phyloP scores from a whole-genome alignment of 305 asterid species.

The Fraxinus albicans region DNA sequence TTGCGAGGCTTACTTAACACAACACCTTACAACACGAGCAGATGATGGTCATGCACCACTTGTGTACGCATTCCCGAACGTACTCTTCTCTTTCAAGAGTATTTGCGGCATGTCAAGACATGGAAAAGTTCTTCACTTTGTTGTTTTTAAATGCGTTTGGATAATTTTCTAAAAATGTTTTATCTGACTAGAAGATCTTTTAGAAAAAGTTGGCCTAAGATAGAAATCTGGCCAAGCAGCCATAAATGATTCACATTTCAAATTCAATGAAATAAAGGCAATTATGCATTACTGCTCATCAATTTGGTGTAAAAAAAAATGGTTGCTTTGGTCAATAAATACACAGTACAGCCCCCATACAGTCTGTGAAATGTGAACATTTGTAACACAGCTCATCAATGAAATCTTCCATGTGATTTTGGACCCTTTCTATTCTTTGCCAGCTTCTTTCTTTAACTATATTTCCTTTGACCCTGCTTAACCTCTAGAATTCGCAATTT shows the following conservation, averaged over 20 bases:
- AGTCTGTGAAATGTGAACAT: slow-evolving; percentile 11
- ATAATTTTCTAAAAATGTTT: too few relatives aligned
- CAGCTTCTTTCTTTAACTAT: slow-evolving; percentile 30
- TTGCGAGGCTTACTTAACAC: background rate
- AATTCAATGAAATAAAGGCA: background rate
- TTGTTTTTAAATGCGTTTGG: too few relatives aligned
- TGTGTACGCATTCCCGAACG: background rate
- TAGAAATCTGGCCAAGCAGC: background rate
- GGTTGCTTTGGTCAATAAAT: background rate
- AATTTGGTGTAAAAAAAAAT: background rate
- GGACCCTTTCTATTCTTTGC: slow-evolving; percentile 31
- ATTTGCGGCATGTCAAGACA: background rate
- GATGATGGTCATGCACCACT: background rate
- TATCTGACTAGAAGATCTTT: background rate
- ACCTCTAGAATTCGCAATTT: slow-evolving; percentile 11
- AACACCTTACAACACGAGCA: background rate
- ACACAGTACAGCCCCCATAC: background rate
- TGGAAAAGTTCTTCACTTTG: background rate
- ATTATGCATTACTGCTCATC: background rate
- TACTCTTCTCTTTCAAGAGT: background rate
- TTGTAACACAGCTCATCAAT: slow-evolving; percentile 27
- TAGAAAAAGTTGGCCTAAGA: background rate
- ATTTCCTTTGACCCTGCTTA: slow-evolving; percentile 26
- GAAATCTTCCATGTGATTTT: slow-evolving; percentile 37
- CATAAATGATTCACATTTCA: background rate